Percentiles rank a stretch among this genome's conserved stretches.
Conservation (phyloP, 148 eudicot species). For the Talinum fruticosum region DNA sequence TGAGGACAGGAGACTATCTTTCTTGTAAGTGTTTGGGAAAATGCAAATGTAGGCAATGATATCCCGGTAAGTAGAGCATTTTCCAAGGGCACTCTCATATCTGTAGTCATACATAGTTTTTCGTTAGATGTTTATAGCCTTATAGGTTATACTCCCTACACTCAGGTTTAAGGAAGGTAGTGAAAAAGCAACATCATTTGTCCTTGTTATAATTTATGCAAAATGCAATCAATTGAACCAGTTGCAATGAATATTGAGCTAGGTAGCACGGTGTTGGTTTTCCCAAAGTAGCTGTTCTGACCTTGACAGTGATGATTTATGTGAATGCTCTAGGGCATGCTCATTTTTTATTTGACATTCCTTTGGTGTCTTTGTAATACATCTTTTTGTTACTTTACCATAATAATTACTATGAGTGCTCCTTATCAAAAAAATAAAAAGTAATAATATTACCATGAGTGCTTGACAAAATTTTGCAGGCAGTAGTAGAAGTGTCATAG, state of each 20-base stretch:
- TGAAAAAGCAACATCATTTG: too few species aligned
- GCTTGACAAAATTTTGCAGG: not conserved
- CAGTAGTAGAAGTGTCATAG: not conserved
- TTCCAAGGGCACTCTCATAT: too few species aligned
- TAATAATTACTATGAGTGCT: too few species aligned
- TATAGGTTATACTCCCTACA: too few species aligned
- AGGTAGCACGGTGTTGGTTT: not conserved
- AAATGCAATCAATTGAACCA: not conserved
- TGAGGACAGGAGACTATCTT: too few species aligned
- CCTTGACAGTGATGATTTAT: not conserved
- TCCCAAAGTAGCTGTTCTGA: not conserved
- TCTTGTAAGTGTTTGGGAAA: too few species aligned
- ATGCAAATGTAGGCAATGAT: too few species aligned
- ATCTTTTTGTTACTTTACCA: not conserved
- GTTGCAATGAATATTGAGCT: not conserved
- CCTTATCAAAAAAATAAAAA: too few species aligned
- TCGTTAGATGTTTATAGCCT: too few species aligned
- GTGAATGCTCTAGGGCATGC: not conserved
- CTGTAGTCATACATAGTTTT: not conserved
- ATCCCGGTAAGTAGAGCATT: too few species aligned
- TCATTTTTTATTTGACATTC: not conserved
- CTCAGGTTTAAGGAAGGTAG: too few species aligned
- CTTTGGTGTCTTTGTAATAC: not conserved
- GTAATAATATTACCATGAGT: not conserved
- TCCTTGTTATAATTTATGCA: not conserved